Conservation (phyloP, 805 yeast species). For the Wickerhamomyces silvicola region DNA sequence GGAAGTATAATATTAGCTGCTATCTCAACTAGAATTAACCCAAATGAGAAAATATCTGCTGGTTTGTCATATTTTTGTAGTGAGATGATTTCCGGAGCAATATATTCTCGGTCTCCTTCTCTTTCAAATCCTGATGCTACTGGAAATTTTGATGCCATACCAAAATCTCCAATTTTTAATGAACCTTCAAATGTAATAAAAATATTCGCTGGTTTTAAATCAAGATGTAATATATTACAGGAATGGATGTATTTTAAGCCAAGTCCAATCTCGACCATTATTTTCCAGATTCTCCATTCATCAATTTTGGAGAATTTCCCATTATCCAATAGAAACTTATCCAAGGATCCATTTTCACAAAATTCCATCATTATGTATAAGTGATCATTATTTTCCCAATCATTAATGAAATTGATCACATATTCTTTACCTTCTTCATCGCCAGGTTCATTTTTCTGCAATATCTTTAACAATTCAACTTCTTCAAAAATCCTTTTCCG, state of each 20-base stretch:
- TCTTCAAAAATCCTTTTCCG: constrained; percentile 63
- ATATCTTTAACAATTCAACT: constrained; percentile 55
- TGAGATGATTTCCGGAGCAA: constrained; percentile 92
- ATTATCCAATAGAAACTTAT: constrained; percentile 69
- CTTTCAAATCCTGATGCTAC: constrained; percentile 65
- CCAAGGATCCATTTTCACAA: constrained; percentile 91
- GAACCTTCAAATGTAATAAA: constrained; percentile 92
- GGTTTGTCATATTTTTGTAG: constrained; percentile 79
- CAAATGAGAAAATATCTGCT: constrained; percentile 93
- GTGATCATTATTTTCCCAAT: constrained; percentile 74
- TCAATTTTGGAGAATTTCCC: constrained; percentile 75
- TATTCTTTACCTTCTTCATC: constrained; percentile 66
- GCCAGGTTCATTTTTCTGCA: constrained; percentile 32
- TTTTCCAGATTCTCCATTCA: constrained; percentile 98
- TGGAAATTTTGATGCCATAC: constrained; percentile 83
- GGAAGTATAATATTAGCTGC: constrained; percentile 95
- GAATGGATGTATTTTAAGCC: constrained; percentile 81
- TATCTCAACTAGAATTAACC: constrained; percentile 86
- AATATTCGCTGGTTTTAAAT: constrained; percentile 91
- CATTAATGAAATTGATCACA: constrained; percentile 71
- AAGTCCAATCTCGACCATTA: constrained; percentile 71
- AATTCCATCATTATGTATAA: constrained; percentile 90
- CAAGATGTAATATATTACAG: constrained; percentile 74
- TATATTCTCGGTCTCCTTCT: constrained; percentile 96
- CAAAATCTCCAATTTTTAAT: constrained; percentile 93